Evolutionary conservation across 2,329 filamentous ascomycete species (phyloP), one percentile per base, ranked within the genome.

Genomic region (Ophiostoma ulmi): DNA sequence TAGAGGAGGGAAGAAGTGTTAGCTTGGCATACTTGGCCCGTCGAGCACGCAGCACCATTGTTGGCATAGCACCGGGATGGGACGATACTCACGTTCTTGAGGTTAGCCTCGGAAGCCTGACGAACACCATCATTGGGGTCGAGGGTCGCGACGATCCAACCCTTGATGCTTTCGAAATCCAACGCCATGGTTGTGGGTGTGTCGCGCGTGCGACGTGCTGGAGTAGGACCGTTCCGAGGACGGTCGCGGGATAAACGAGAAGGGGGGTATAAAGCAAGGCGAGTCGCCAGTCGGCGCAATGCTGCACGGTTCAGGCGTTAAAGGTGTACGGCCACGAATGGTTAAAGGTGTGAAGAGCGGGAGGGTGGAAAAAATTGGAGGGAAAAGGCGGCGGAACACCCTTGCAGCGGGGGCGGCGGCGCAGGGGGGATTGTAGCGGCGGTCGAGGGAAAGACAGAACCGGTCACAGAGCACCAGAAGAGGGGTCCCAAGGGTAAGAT

Each of bases 21-120:
- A 71, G 61, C 72, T 20, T 7, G 6, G 44, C 44, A 48, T 17
- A 5, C 1, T 20, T 20, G 44, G 44, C 44, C 20, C 20, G 14
- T n/a, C 44, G 44, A 48, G 44, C 44, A 48, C 17, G 44, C 5
- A 7, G 44, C 20, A 17, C 44, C 44, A 48, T 48, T 48, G 44
- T 48, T 48, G 44, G 44, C 17, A 20, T 20, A 48, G 17, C 44
- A 22, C n/a, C 3, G 17, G 22, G 7, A 17, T 26, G 35, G 36
- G 14, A 64, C 41, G 26, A 52, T 20, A 70, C 88, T 79, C 84
- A 94, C 92, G 84, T 90, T 86, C 85, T 93, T 94, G 76, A 95
- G 85, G 81, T 94, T 90, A 76, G 90, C 82, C 83, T 95, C 92
- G 79, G 91, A 91, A 80, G 89, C 86, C 78, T 90, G 87, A 81